Conservation (phyloP, 140 eudicot genomes). For the Stevia rebaudiana region DNA sequence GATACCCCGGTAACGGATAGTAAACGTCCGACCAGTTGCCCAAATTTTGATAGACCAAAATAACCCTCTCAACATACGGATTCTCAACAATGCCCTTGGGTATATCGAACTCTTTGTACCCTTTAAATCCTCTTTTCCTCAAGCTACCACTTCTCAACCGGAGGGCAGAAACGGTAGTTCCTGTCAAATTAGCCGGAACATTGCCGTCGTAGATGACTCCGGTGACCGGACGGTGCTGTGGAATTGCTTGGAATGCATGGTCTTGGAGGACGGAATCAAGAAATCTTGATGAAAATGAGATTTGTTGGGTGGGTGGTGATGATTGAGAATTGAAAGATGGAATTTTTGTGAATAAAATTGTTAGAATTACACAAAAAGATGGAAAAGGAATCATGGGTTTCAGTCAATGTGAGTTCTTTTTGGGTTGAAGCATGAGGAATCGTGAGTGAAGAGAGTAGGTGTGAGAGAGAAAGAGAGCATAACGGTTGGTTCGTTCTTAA, state of each 20-base stretch:
- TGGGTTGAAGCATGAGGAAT: slow-evolving; percentile 15
- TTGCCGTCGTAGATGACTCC: slow-evolving; percentile 54
- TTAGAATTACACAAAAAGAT: slow-evolving; percentile 22
- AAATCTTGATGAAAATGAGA: slow-evolving; percentile 30
- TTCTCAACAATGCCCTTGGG: slow-evolving; percentile 63
- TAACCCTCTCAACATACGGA: slow-evolving; percentile 76
- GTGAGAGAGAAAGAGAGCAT: slow-evolving; percentile 7
- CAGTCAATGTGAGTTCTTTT: slow-evolving; percentile 21
- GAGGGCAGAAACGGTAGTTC: slow-evolving; percentile 44
- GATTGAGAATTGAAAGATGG: slow-evolving; percentile 21
- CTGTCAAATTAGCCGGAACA: slow-evolving; percentile 66
- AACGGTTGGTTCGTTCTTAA: slow-evolving; percentile 37
- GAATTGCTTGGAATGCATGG: slow-evolving; percentile 62
- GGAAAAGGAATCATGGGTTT: slow-evolving; percentile 36
- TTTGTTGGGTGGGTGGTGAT: slow-evolving; percentile 24
- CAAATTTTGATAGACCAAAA: slow-evolving; percentile 76
- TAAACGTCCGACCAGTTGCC: slow-evolving; percentile 63
- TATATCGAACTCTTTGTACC: slow-evolving; percentile 59
- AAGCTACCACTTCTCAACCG: slow-evolving; percentile 82
- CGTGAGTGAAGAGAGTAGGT: slow-evolving; percentile 27
- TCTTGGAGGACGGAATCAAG: slow-evolving; percentile 77
- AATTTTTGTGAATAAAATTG: slow-evolving; percentile 24
- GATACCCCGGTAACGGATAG: slow-evolving; percentile 70
- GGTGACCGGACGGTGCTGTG: slow-evolving; percentile 50
- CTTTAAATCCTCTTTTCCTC: slow-evolving; percentile 46